These are phyloP conservation scores for Piromyces finnis DNA, from an alignment of 192 early-diverging fungal species.

Conservation along the genomic window DNA sequence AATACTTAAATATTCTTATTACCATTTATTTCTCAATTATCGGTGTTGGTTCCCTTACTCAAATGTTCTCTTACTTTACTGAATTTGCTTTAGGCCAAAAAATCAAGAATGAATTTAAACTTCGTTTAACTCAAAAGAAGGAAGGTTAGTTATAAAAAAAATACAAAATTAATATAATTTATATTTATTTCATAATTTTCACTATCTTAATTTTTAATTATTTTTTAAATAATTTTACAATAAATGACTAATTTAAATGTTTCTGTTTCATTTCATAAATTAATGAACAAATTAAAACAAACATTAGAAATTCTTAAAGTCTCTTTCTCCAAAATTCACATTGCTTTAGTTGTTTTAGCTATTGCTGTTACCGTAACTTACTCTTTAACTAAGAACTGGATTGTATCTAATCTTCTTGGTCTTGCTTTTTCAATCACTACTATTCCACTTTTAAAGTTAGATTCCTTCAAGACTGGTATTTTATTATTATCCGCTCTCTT, in stretches of 20 bases:
- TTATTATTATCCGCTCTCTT: constrained; percentile 79
- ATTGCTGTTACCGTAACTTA: constrained; percentile 52
- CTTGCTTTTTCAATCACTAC: constrained; percentile 72
- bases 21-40: constrained; percentile 67
- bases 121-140: constrained; percentile 43
- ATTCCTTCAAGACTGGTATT: constrained; percentile 95
- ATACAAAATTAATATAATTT: background rate
- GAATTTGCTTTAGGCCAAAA: constrained; percentile 29
- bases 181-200: no score
- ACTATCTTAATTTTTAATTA: no score
- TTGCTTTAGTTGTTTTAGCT: constrained; percentile 32
- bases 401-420: constrained; percentile 73
- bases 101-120: constrained; percentile 50
- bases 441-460: constrained; percentile 69
- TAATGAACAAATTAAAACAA: no score
- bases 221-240: no score
- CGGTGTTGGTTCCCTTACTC: constrained; percentile 59
- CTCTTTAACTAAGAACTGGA: constrained; percentile 78
- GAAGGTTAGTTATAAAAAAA: constrained; percentile 23
- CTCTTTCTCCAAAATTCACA: constrained; percentile 21
- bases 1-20: constrained; percentile 63
- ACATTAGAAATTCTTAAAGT: background rate
- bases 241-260: no score
- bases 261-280: no score
- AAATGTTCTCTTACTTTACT: constrained; percentile 28